Evolutionary conservation across 177 flowering plant species (phyloP).

Genomic region (Vitis hybrid): DNA sequence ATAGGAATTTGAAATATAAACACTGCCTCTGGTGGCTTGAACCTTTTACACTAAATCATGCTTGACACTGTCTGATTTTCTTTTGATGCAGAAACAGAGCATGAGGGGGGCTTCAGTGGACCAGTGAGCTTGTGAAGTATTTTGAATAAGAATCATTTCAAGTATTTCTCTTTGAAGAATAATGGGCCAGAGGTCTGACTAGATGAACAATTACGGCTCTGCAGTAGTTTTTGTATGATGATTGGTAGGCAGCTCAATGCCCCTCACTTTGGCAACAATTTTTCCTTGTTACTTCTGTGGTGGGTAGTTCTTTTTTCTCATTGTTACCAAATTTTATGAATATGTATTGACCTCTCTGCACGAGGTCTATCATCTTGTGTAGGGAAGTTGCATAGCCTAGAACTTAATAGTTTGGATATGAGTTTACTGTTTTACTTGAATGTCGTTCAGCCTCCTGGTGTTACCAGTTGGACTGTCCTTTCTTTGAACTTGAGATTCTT

Average conservation of each 20-base stretch:
- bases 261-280: conserved; percentile 11
- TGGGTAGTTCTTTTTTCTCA: not conserved
- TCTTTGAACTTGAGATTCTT: too few species aligned
- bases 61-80: conserved; percentile 1
- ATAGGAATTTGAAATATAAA: too few species aligned
- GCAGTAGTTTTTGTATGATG: conserved; percentile 4
- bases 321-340: not conserved
- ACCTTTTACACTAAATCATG: not conserved
- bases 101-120: not conserved
- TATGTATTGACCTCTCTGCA: too few species aligned
- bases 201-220: conserved; percentile 6
- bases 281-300: conserved; percentile 8
- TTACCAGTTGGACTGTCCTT: too few species aligned
- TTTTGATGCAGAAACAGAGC: conserved; percentile 11
- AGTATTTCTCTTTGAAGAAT: conserved; percentile 1
- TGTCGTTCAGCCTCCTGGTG: too few species aligned
- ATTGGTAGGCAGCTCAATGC: conserved; percentile 5
- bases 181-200: conserved; percentile 17
- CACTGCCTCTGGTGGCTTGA: not conserved
- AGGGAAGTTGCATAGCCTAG: not conserved
- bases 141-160: not conserved
- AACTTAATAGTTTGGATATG: too few species aligned
- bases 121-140: not conserved
- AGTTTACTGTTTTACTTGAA: too few species aligned
- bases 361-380: too few species aligned